A percentile compares a stretch with the other conserved stretches of the same genome.
phyloP scores from a whole-genome alignment of 768 basidiomycete genomes.

The Mycena maculata region DNA sequence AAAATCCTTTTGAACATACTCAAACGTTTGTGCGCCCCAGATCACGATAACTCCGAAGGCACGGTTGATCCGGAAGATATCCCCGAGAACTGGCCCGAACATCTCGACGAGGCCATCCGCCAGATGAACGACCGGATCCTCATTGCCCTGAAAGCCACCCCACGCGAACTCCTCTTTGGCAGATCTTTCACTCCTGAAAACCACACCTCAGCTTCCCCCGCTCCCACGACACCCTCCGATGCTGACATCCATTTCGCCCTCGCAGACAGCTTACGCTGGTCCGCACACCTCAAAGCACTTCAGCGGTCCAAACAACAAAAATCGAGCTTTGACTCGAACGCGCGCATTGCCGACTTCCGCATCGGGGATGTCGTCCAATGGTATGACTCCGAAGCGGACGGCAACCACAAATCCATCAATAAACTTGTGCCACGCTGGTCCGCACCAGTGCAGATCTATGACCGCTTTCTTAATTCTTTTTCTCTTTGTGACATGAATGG shows the following conservation, averaged over 20 bases:
- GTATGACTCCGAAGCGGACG: conserved; percentile 29
- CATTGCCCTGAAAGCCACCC: conserved; percentile 25
- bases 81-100: conserved; percentile 39
- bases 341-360: conserved; percentile 34
- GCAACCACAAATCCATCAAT: conserved; percentile 22
- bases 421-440: conserved; percentile 47
- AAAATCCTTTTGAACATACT: conserved; percentile 35
- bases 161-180: conserved; percentile 48
- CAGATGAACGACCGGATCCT: conserved; percentile 41
- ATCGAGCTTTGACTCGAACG: conserved; percentile 34
- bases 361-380: conserved; percentile 40
- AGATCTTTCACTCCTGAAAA: conserved; percentile 37
- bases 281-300: conserved; percentile 31
- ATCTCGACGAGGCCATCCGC: conserved; percentile 36
- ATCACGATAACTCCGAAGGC: conserved; percentile 32
- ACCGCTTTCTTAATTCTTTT: conserved; percentile 37
- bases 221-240: conserved; percentile 6
- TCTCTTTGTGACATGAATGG: conserved; percentile 34
- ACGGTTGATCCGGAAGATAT: conserved; percentile 27
- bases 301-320: conserved; percentile 35
- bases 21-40: conserved; percentile 40
- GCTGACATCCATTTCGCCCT: no score
- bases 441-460: conserved; percentile 30
- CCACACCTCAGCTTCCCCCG: not conserved
- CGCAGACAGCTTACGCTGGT: conserved; percentile 34